Base-by-base conservation (phyloP, 31 red algal genomes). In the Asparagopsis taxiformis region DNA sequence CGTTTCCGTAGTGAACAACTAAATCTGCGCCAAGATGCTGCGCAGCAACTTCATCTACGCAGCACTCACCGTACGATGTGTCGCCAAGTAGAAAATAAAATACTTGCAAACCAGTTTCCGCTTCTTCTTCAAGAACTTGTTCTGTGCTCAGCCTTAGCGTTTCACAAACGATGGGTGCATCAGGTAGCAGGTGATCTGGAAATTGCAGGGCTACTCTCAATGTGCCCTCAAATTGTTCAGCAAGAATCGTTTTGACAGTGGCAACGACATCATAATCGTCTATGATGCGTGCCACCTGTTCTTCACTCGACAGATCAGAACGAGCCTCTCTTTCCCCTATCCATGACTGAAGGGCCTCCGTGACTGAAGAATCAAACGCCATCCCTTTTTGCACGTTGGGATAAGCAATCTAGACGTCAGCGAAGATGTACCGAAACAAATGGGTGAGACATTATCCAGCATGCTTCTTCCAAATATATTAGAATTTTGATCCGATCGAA, bases 1-100 rank as follows among this genome's bases (percentile, higher is more conserved):
- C 73, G 24, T 67, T 75, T 20, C 93, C 93, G 64, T 84, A 96
- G 59, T 96, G 93, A 24, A 96, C 79, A 48, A 96, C 56, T 3
- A 87, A 30, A 59, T 91, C 67, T 4, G 80, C 65, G 15, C 29
- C 20, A 0, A 96, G 46, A 67, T 96, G 93, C 37, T 55, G 44
- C 1, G 93, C 87, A 17, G 85, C 87, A 51, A 96, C 86, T 20
- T 86, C 86, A 48, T 96, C 93, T 10, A 96, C 87, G 70, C 93
- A 96, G 63, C 93, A 96, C 53, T 84, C 80, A 34, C 80, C 85
- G 56, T 96, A 90, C 11, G 85, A 85, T 24, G 85, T 96, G 59
- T 96, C 93, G 41, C 82, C 93, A 20, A 96, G 82, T 48, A 96
- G 24, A 50, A 75, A 96, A 19, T 70, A 56, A 61, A 49, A 52